Conservation (phyloP, 768 basidiomycete species). For the Mrakia blollopis region DNA sequence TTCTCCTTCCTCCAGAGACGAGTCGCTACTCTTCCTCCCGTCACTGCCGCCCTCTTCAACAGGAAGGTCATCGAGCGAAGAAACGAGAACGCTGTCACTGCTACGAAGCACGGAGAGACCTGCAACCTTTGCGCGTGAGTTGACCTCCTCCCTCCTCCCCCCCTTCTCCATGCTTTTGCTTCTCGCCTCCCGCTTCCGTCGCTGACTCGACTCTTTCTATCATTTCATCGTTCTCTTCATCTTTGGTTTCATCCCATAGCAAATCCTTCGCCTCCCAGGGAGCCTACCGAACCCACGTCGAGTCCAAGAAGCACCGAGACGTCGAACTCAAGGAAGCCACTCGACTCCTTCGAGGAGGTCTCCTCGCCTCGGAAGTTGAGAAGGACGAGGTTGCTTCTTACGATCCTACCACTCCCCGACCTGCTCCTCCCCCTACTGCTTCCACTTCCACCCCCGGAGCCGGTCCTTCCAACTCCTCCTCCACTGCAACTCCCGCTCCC, state of each 20-base stretch:
- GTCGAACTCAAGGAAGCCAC: constrained; percentile 55
- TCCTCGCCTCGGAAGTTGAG: constrained; percentile 32
- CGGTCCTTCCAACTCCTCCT: constrained; percentile 6
- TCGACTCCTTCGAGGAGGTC: constrained; percentile 34
- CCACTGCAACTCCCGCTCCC: constrained; percentile 19
- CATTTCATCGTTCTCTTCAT: background rate
- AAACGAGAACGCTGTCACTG: constrained; percentile 65
- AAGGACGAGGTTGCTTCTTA: constrained; percentile 30
- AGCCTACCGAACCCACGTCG: constrained; percentile 78
- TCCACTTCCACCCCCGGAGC: constrained; percentile 16
- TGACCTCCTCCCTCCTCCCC: too few relatives aligned
- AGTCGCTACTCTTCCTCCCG: constrained; percentile 80
- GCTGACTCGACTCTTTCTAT: background rate
- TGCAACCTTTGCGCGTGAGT: constrained; percentile 32
- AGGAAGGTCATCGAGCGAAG: constrained; percentile 78
- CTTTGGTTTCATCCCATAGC: constrained; percentile 47
- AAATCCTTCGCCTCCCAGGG: constrained; percentile 87
- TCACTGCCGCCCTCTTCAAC: constrained; percentile 71
- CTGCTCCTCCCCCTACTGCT: constrained; percentile 4
- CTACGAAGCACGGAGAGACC: constrained; percentile 38
- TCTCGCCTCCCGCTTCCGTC: background rate
- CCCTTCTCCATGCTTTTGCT: background rate
- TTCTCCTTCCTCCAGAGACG: constrained; percentile 53
- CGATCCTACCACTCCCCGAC: constrained; percentile 12
- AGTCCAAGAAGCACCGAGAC: constrained; percentile 85